phyloP scores from a whole-genome alignment of 352 stramenopile species.

The Pythium angustatum region DNA sequence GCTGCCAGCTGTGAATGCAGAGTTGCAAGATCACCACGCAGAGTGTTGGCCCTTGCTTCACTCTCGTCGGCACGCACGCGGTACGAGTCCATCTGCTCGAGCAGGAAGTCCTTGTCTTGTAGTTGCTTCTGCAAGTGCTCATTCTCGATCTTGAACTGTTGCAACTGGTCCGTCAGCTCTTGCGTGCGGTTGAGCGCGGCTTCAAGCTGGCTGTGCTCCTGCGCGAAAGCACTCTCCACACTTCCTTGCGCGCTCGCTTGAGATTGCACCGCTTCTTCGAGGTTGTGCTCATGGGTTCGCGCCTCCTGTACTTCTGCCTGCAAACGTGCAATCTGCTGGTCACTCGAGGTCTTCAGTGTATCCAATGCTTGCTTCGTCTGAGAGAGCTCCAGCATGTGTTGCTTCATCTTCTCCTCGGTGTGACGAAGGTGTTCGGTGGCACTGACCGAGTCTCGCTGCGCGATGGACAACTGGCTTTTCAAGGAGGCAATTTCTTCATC shows the following conservation, averaged over 20 bases:
- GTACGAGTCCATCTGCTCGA: slow-evolving; percentile 60
- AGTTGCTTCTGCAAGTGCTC: slow-evolving; percentile 71
- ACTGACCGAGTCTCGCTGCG: slow-evolving; percentile 10
- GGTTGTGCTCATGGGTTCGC: slow-evolving; percentile 36
- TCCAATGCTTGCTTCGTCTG: slow-evolving; percentile 41
- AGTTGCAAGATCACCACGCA: slow-evolving; percentile 33
- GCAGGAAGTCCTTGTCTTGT: slow-evolving; percentile 62
- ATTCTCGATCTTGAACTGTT: slow-evolving; percentile 78
- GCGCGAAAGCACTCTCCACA: slow-evolving; percentile 24
- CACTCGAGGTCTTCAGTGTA: slow-evolving; percentile 33
- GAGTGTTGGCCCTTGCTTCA: slow-evolving; percentile 40
- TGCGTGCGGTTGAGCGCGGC: slow-evolving; percentile 34
- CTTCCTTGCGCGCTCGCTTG: slow-evolving; percentile 26
- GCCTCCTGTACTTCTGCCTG: slow-evolving; percentile 43
- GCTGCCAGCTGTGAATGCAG: slow-evolving; percentile 40
- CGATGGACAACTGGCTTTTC: slow-evolving; percentile 37
- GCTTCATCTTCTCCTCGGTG: slow-evolving; percentile 29
- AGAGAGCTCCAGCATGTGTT: slow-evolving; percentile 40
- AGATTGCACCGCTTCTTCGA: slow-evolving; percentile 32
- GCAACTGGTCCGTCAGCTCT: slow-evolving; percentile 48
- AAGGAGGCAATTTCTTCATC: slow-evolving; percentile 44
- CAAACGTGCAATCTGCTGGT: slow-evolving; percentile 42
- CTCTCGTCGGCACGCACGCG: slow-evolving; percentile 46
- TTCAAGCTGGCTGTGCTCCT: slow-evolving; percentile 42
- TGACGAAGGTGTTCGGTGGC: slow-evolving; percentile 37